These are phyloP conservation scores for Candida tibetensis DNA, from an alignment of 805 yeast species.

Conservation along the genomic window DNA sequence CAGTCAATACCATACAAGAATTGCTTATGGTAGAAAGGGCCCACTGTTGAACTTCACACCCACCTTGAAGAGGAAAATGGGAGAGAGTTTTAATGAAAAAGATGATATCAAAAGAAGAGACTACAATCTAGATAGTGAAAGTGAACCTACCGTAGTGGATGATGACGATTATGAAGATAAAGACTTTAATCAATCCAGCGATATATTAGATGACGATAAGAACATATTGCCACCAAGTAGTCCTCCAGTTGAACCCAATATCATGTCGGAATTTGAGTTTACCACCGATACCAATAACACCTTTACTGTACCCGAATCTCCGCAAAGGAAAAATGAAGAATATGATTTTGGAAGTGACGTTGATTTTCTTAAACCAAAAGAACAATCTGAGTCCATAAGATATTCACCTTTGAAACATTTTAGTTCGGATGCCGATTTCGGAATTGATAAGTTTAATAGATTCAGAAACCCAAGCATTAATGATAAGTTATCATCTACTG, in stretches of 20 bases:
- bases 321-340: conserved; percentile 8
- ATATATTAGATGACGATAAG: neutral
- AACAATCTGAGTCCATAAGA: neutral
- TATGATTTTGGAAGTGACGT: conserved; percentile 8
- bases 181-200: conserved; percentile 9
- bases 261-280: conserved; percentile 30
- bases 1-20: conserved; percentile 43
- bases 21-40: conserved; percentile 11
- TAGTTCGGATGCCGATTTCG: conserved; percentile 46
- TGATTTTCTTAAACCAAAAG: conserved; percentile 6
- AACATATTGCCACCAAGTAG: conserved; percentile 32
- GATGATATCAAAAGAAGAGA: conserved; percentile 38
- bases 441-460: conserved; percentile 48
- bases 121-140: conserved; percentile 12
- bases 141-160: conserved; percentile 20
- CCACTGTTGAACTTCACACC: conserved; percentile 26
- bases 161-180: conserved; percentile 13
- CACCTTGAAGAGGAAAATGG: conserved; percentile 40
- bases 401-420: conserved; percentile 2
- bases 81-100: conserved; percentile 42
- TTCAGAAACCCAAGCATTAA: conserved; percentile 27
- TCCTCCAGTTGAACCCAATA: conserved; percentile 35
- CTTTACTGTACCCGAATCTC: conserved; percentile 27
- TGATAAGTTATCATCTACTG: conserved; percentile 25
- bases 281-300: conserved; percentile 19